A percentile compares a stretch with the other conserved stretches of the same genome.
Evolutionary conservation across 1,284 basidiomycete genomes (phyloP).

Genomic region (Trichosporon asahii): DNA sequence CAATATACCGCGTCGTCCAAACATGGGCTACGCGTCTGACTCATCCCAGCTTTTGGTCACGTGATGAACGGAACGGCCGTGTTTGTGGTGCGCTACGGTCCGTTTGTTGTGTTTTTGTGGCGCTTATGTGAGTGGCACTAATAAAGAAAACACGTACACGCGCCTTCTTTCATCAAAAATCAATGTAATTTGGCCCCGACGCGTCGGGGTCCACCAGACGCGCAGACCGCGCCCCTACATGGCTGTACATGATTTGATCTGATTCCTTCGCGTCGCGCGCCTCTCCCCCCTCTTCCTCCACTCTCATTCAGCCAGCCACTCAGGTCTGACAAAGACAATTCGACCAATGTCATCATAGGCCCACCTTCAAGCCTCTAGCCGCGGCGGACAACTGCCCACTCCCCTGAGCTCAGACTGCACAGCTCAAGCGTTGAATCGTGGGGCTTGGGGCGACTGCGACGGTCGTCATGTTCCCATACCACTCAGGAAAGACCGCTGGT

Average conservation of each 20-base stretch:
- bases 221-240: not conserved
- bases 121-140: not conserved
- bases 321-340: not conserved
- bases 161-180: not conserved
- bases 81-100: too few relatives aligned
- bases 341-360: slow-evolving; percentile 6
- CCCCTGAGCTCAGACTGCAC: not conserved
- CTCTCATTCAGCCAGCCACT: slow-evolving; percentile 3
- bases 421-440: not conserved
- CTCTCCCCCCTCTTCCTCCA: not conserved
- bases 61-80: too few relatives aligned
- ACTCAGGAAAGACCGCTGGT: not conserved
- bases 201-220: not conserved
- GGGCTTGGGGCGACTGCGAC: not conserved
- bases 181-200: not conserved
- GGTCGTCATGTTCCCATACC: not conserved
- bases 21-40: slow-evolving; percentile 5
- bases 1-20: not conserved
- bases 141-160: not conserved
- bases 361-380: not conserved
- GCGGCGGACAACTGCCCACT: not conserved
- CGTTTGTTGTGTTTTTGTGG: not conserved
- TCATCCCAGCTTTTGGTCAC: not conserved
- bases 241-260: slow-evolving; percentile 1
- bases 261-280: not conserved